Evolutionary conservation across 1,139 yeast genomes (phyloP), one percentile per base, ranked within the genome.

Genomic region (Magnusiomyces tetraspermus): DNA sequence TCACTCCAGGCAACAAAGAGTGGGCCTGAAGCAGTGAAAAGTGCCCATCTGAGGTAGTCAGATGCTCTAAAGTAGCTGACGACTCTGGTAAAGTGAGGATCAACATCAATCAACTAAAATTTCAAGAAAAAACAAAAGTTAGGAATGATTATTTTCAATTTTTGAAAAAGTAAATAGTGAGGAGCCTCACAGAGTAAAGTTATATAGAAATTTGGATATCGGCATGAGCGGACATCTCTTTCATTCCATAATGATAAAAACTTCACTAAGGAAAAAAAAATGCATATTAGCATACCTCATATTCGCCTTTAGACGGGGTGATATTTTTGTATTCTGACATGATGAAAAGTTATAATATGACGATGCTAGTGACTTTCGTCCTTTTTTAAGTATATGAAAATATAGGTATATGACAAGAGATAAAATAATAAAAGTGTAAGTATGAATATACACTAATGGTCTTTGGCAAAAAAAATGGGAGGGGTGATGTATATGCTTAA

Each of bases 31-130:
- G 79, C 78, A 3, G 87, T 74, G 52, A 74, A 69, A n/a, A 77
- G 76, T 2, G 79, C 88, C 83, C 88, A 80, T 43, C 73, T 68
- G n/a, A 74, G 77, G 63, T 78, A 79, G 69, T 87, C 96, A 11
- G 83, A 74, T 22, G 77, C 68, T 66, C 96, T 76, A 69, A 86
- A 80, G 71, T 83, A 87, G 48, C 81, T 73, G 26, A 87, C 80
- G 37, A 87, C 95, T 59, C 87, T 76, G 53, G 68, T 64, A 69
- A 86, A 84, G 60, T 82, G 81, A 44, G 96, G 96, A 67, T 87
- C 96, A 53, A 79, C 76, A 66, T 87, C 96, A 64, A 87, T 87
- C 57, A 72, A 64, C 68, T 72, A 46, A 10, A 11, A 11, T 6
- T 28, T 8, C 33, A 28, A 28, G 11, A 28, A 8, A 11, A 28